Base-by-base conservation (phyloP, 2,329 filamentous ascomycete species). In the Fusarium miscanthi region DNA sequence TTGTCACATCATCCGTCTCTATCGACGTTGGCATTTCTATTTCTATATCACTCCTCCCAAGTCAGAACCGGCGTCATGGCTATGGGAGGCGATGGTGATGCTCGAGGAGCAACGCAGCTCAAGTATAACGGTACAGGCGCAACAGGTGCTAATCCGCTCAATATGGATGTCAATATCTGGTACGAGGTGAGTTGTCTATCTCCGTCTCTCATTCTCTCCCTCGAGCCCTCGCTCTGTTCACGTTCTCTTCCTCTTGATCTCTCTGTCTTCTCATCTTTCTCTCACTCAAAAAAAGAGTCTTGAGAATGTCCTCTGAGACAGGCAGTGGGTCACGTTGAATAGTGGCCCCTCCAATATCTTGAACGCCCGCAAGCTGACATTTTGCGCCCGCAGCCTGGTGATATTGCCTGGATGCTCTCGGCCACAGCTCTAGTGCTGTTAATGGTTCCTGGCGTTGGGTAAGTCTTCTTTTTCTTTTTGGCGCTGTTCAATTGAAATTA, bases 401-500 rank as follows among this genome's bases (percentile, higher is more conserved):
- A 97, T 84, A 92, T 97, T 73, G 92, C 90, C 62, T 97, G 93
- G 92, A 90, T 97, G 83, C 90, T 97, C 75, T 92, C 90, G 25
- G 87, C 93, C 33, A 94, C 94, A 4, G 94, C 93, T 11, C 87
- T 97, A 59, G 94, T 97, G 58, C 85, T 97, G 76, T 89, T 97
- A 76, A 97, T 97, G 94, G 94, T 97, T 84, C 94, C 94, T 5
- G 94, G 94, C 75, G 94, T 97, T 76, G 94, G 93, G 78, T 88
- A 82, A 80, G 86, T 82, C 67, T 48, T 13, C 13, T 33, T 61
- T 57, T 41, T 11, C 13, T 33, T 61, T 57, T 41, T 41, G 35
- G 41, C 19, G 40, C 35, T 30, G 33, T 46, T 49, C 30, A 33
- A 25, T 57, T 54, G 23, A 30, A 33, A 17, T 56, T 43, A 23